Base-by-base conservation (phyloP, 371 early-diverging fungal species). In the Funneliformis caledonium region DNA sequence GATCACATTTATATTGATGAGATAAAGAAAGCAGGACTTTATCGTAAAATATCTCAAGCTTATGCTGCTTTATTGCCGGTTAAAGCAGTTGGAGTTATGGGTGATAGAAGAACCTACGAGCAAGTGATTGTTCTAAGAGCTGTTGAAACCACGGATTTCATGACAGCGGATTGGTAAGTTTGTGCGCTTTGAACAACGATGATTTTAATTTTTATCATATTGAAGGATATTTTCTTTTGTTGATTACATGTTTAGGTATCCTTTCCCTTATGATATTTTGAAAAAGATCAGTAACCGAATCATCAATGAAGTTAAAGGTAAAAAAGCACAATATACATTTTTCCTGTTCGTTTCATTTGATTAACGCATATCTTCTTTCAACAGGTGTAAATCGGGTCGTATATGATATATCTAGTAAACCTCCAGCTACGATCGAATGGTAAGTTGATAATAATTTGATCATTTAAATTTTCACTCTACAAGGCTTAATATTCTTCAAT, bases 1-100 rank as follows among this genome's bases (percentile, higher is more conserved):
- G 98, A 98, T 88, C 87, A 94, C 85, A 98, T 98, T 82, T 97
- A 95, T 88, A 97, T 98, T 85, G 96, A 96, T 83, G 98, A 98
- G 87, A 97, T 98, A 88, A 97, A 97, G 90, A 94, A 95, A 89
- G 96, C 95, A 37, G 97, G 97, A 10, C 90, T 95, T 65, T 98
- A 98, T 88, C 93, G 96, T 82, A 92, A 96, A 86, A 98, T 97
- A 83, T 94, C 97, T 62, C 98, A 98, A 88, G 98, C 98, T 33
- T 98, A 97, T 85, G 97, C 98, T 80, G 98, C 97, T 2, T 88
- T 98, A 56, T 88, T 98, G 78, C 97, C 97, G 33, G 92, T 98
- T 75, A 93, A 94, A 86, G 94, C 97, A 72, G 98, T 98, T 65
- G 98, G 98, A 82, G 98, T 98, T 74, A 98, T 97, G 98, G 98